Conservation (phyloP, 495 filamentous ascomycete genomes). For the Daldinia decipiens region DNA sequence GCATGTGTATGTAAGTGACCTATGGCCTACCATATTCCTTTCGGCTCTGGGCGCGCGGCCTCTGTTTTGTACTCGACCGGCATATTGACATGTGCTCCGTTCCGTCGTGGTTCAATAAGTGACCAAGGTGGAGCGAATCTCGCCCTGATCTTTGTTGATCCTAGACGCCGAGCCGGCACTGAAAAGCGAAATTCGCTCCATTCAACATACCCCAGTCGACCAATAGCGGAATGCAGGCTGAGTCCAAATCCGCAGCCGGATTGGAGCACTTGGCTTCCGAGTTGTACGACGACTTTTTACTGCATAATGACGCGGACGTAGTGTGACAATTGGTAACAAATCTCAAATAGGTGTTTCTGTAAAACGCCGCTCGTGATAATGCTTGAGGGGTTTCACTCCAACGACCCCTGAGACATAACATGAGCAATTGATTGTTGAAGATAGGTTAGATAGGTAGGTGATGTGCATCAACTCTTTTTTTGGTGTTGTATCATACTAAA, state of each 20-base stretch:
- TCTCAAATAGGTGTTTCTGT: background rate
- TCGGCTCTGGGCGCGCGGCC: slow-evolving; percentile 9
- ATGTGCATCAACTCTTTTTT: slow-evolving; percentile 13
- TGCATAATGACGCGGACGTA: slow-evolving; percentile 39
- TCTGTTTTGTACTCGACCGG: slow-evolving; percentile 33
- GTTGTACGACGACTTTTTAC: slow-evolving; percentile 7
- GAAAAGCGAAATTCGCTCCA: slow-evolving; percentile 38
- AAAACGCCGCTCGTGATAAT: slow-evolving; percentile 24
- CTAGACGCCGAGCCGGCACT: slow-evolving; percentile 26
- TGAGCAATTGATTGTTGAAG: slow-evolving; percentile 15
- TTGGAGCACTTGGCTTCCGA: slow-evolving; percentile 20
- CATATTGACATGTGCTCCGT: slow-evolving; percentile 22
- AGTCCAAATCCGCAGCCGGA: slow-evolving; percentile 23
- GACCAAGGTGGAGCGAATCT: slow-evolving; percentile 27
- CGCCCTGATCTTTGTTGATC: slow-evolving; percentile 38
- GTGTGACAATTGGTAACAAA: slow-evolving; percentile 16
- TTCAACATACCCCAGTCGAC: slow-evolving; percentile 20
- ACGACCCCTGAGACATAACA: slow-evolving; percentile 29
- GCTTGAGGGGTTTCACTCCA: slow-evolving; percentile 22
- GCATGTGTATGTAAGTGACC: slow-evolving; percentile 16
- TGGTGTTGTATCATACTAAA: slow-evolving; percentile 13
- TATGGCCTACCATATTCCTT: slow-evolving; percentile 13
- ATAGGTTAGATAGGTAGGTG: slow-evolving; percentile 19
- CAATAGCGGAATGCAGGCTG: slow-evolving; percentile 30
- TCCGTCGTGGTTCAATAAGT: slow-evolving; percentile 6